Conservation (phyloP, 495 filamentous ascomycete genomes). For the Friedmanniomyces simplex region DNA sequence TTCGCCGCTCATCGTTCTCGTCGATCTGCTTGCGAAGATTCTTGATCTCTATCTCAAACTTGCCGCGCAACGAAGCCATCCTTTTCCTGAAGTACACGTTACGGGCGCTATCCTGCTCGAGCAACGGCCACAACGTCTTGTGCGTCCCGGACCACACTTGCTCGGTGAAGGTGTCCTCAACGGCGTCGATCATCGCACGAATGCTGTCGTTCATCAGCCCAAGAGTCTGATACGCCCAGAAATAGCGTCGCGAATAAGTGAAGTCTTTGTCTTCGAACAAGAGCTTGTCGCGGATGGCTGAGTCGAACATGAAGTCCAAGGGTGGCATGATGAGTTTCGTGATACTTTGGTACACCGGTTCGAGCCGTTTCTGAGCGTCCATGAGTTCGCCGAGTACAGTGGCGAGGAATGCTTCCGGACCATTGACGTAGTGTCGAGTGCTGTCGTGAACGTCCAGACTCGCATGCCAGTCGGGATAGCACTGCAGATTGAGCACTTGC, state of each 20-base stretch:
- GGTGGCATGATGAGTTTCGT: conserved; percentile 40
- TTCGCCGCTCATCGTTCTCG: conserved; percentile 24
- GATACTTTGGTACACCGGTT: conserved; percentile 37
- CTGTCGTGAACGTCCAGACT: conserved; percentile 39
- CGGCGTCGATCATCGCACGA: conserved; percentile 40
- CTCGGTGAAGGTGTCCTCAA: conserved; percentile 39
- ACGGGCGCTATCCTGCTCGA: conserved; percentile 19
- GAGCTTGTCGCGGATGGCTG: conserved; percentile 39
- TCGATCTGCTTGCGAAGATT: conserved; percentile 17
- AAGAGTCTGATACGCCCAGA: conserved; percentile 47
- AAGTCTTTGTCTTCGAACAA: conserved; percentile 47
- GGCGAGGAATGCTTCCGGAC: conserved; percentile 43
- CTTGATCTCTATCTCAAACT: conserved; percentile 24
- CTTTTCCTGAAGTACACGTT: conserved; percentile 21
- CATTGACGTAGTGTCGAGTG: conserved; percentile 40
- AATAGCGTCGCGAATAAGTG: conserved; percentile 46
- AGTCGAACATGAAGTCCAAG: conserved; percentile 46
- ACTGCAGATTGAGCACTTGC: conserved; percentile 44
- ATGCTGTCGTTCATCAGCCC: conserved; percentile 47
- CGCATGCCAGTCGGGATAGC: conserved; percentile 42
- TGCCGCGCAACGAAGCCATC: conserved; percentile 14
- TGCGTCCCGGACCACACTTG: conserved; percentile 42
- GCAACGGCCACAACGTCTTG: conserved; percentile 35
- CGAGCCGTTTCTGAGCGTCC: conserved; percentile 42
- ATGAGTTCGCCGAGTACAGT: conserved; percentile 41